Evolutionary conservation across 345 rosid species (phyloP).

Genomic region (Euphorbia tirucalli): DNA sequence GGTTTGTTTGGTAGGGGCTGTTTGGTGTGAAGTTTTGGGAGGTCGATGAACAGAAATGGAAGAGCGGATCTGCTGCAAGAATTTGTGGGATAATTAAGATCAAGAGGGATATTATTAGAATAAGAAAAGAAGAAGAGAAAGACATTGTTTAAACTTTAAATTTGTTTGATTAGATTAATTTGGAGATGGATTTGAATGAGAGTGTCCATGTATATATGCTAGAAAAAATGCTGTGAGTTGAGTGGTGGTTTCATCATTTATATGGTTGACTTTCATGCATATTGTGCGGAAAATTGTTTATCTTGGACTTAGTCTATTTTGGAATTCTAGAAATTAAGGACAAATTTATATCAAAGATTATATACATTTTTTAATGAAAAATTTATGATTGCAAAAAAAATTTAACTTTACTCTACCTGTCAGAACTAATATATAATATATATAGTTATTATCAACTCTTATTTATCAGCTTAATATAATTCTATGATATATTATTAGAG

Average conservation of each 20-base stretch:
- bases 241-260: not conserved
- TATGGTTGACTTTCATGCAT: not conserved
- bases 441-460: too few species aligned
- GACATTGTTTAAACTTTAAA: too few species aligned
- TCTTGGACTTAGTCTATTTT: not conserved
- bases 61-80: slow-evolving; percentile 31
- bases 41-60: slow-evolving; percentile 42
- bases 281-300: not conserved
- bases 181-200: not conserved
- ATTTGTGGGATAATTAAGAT: slow-evolving; percentile 26
- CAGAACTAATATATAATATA: too few species aligned
- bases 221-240: not conserved
- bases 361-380: too few species aligned
- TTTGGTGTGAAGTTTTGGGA: slow-evolving; percentile 31
- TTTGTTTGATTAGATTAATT: not conserved
- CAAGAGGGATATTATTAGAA: slow-evolving; percentile 22
- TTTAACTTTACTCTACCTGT: too few species aligned
- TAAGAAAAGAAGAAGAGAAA: slow-evolving; percentile 5
- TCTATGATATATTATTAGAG: too few species aligned
- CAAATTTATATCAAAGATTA: too few species aligned
- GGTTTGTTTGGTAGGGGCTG: slow-evolving; percentile 34
- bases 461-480: too few species aligned
- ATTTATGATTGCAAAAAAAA: too few species aligned
- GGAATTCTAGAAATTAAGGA: not conserved
- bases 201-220: not conserved